phyloP scores from a whole-genome alignment of 139 green algal genomes.

The Tetradesmus lagerheimii region DNA sequence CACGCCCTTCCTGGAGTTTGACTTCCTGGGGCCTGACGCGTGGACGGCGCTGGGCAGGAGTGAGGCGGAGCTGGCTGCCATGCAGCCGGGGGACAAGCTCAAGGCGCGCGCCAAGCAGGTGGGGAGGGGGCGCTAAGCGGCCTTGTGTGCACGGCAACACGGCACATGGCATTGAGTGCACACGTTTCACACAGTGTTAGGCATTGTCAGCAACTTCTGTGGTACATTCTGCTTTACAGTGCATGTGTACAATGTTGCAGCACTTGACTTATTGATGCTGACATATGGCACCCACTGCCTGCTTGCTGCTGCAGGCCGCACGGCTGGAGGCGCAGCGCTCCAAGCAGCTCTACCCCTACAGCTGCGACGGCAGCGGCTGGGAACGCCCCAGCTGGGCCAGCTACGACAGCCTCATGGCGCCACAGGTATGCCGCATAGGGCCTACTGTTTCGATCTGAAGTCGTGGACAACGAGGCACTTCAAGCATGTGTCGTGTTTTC shows the following conservation, averaged over 20 bases:
- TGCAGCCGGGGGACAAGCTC: constrained; percentile 58
- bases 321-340: constrained; percentile 52
- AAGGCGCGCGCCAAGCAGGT: constrained; percentile 49
- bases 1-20: constrained; percentile 77
- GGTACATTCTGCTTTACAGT: too few species aligned
- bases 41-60: constrained; percentile 49
- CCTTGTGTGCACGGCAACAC: too few species aligned
- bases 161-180: too few species aligned
- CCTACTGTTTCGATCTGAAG: too few species aligned
- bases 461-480: too few species aligned
- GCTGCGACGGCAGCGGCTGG: constrained; percentile 31
- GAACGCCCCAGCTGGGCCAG: background rate
- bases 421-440: constrained; percentile 13
- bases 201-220: too few species aligned
- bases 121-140: background rate
- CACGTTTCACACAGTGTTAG: too few species aligned
- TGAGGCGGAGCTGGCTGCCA: constrained; percentile 49
- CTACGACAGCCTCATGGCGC: constrained; percentile 39
- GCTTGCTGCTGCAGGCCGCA: constrained; percentile 45
- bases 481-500: background rate
- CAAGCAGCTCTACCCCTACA: constrained; percentile 60
- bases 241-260: too few species aligned
- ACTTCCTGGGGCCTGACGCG: constrained; percentile 69
- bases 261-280: too few species aligned
- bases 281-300: background rate